Base-by-base conservation (phyloP, 495 filamentous ascomycete genomes). In the Poronia punctata region DNA sequence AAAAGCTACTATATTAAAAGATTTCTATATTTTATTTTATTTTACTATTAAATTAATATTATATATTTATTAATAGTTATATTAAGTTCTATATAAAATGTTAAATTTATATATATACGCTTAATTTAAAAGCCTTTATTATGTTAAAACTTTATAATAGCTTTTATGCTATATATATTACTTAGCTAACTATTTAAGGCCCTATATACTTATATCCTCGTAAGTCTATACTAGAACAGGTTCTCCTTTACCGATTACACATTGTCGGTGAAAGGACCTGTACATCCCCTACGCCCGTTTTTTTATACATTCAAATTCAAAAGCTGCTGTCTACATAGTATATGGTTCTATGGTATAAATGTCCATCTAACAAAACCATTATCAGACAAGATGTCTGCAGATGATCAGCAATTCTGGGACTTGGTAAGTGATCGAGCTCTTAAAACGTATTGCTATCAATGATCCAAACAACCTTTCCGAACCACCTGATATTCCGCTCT, bases 331-430 rank as follows among this genome's bases (percentile, higher is more conserved):
- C n/a, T n/a, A n/a, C n/a, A n/a, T n/a, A n/a, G n/a, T n/a, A n/a
- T n/a, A n/a, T n/a, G n/a, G n/a, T n/a, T n/a, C n/a, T n/a, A n/a
- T n/a, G n/a, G n/a, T n/a, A n/a, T n/a, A n/a, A n/a, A n/a, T n/a
- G n/a, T n/a, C n/a, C n/a, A n/a, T n/a, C n/a, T n/a, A n/a, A n/a
- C n/a, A n/a, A n/a, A n/a, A n/a, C n/a, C n/a, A n/a, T n/a, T n/a
- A n/a, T n/a, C 25, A 24, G 33, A 29, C 23, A 46, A 22, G 43
- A 81, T 80, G 77, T 74, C 76, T 38, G 73, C 69, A 48, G 76
- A 80, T 55, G 76, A 82, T 55, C 73, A 77, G 57, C 69, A 72
- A 38, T 79, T 82, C 46, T 57, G 79, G 43, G 76, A 82, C 60
- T 57, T 74, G 50, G 76, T 79, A 60, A 64, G 74, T 54, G 45